A percentile compares a stretch with the other conserved stretches of the same genome.
These are phyloP conservation scores for Eimeria zaria DNA, from an alignment of 169 alveolate species.

Conservation along the genomic window DNA sequence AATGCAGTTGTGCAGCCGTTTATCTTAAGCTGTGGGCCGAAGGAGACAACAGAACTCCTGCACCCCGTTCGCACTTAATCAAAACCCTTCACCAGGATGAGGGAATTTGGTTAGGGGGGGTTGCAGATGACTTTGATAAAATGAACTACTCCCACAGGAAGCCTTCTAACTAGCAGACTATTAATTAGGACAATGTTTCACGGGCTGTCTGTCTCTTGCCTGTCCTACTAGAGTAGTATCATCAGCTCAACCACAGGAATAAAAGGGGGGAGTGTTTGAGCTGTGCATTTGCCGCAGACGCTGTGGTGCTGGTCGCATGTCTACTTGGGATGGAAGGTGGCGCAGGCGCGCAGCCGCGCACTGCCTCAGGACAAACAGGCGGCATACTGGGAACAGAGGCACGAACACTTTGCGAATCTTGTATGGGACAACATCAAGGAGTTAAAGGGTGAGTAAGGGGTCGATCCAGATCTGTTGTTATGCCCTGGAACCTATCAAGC, in stretches of 20 bases:
- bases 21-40: not conserved
- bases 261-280: not conserved
- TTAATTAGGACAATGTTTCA: no score
- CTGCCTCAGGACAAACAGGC: slow-evolving; percentile 90
- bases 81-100: not conserved
- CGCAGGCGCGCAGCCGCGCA: slow-evolving; percentile 90
- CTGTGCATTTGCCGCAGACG: slow-evolving; percentile 85
- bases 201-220: not conserved
- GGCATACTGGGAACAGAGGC: slow-evolving; percentile 95
- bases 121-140: not conserved
- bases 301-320: slow-evolving; percentile 93
- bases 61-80: not conserved
- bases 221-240: not conserved
- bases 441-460: slow-evolving; percentile 87
- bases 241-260: not conserved
- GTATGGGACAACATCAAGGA: slow-evolving; percentile 93
- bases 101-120: not conserved
- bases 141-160: not conserved
- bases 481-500: not conserved
- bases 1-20: not conserved
- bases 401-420: slow-evolving; percentile 93
- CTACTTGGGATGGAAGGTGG: slow-evolving; percentile 91
- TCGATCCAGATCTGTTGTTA: not conserved
- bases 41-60: not conserved
- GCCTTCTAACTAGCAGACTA: not conserved